These are phyloP conservation scores for Talaromyces trachyspermus DNA, from an alignment of 495 filamentous ascomycete species.

Conservation along the genomic window DNA sequence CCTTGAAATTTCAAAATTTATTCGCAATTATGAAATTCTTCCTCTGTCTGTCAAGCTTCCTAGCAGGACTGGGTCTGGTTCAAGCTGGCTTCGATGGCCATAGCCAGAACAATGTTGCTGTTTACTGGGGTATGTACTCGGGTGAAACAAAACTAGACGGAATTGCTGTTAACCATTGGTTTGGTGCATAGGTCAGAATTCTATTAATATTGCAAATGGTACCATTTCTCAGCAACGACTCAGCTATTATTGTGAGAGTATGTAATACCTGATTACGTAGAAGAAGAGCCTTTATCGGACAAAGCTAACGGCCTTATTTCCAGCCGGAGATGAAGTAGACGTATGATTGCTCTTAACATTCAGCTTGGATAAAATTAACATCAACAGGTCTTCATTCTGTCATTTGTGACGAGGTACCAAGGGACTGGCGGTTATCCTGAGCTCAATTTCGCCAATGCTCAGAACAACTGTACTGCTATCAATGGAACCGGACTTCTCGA, in stretches of 20 bases:
- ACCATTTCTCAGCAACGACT: conserved; percentile 42
- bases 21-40: conserved; percentile 3
- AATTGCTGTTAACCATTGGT: not conserved
- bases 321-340: conserved; percentile 4
- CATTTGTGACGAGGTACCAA: conserved; percentile 32
- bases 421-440: conserved; percentile 37
- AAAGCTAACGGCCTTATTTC: not conserved
- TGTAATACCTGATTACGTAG: not conserved
- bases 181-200: conserved; percentile 4
- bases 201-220: not conserved
- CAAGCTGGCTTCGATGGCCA: conserved; percentile 36
- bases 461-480: conserved; percentile 50
- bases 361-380: not conserved
- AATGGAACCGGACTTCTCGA: conserved; percentile 45
- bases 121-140: conserved; percentile 61
- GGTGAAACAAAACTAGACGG: not conserved
- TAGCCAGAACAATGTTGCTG: conserved; percentile 43
- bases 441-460: conserved; percentile 56
- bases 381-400: conserved; percentile 29
- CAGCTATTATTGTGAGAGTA: conserved; percentile 15
- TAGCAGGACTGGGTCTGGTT: conserved; percentile 10
- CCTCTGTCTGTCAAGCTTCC: not conserved
- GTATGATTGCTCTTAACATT: not conserved
- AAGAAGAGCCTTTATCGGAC: not conserved
- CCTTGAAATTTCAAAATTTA: not conserved